phyloP scores from a whole-genome alignment of 345 rosid species.

The Psidium friedrichsthalianum region DNA sequence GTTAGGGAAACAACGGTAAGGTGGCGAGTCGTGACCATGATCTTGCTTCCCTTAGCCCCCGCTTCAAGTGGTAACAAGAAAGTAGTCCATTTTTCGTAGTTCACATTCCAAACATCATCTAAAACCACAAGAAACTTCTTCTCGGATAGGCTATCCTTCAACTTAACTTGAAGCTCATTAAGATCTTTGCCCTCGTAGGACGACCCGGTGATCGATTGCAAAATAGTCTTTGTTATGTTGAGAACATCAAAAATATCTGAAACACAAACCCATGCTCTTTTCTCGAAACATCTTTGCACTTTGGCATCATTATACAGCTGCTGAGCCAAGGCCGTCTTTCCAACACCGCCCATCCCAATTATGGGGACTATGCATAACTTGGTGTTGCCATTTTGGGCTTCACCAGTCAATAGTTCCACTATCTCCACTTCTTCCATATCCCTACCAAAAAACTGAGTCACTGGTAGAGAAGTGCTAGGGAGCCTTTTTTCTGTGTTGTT shows the following conservation, averaged over 20 bases:
- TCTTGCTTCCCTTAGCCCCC: background rate
- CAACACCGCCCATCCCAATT: background rate
- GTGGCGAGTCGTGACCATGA: background rate
- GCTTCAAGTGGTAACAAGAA: background rate
- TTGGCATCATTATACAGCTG: background rate
- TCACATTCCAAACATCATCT: background rate
- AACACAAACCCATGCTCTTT: background rate
- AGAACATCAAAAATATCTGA: background rate
- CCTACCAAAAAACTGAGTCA: background rate
- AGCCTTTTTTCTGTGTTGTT: background rate
- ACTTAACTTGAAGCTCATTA: background rate
- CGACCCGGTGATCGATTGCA: background rate
- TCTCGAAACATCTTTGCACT: background rate
- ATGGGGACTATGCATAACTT: background rate
- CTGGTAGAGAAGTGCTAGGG: background rate
- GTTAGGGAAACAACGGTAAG: fast-evolving
- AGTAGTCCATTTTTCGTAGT: background rate
- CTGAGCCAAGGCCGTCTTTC: background rate
- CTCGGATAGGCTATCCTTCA: background rate
- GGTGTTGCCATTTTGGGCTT: background rate
- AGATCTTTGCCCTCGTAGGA: background rate
- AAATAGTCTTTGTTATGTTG: background rate
- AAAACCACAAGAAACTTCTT: background rate
- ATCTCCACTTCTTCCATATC: background rate
- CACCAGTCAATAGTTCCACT: background rate